phyloP scores from a whole-genome alignment of 169 alveolate genomes.

The Plasmodium vivax region DNA sequence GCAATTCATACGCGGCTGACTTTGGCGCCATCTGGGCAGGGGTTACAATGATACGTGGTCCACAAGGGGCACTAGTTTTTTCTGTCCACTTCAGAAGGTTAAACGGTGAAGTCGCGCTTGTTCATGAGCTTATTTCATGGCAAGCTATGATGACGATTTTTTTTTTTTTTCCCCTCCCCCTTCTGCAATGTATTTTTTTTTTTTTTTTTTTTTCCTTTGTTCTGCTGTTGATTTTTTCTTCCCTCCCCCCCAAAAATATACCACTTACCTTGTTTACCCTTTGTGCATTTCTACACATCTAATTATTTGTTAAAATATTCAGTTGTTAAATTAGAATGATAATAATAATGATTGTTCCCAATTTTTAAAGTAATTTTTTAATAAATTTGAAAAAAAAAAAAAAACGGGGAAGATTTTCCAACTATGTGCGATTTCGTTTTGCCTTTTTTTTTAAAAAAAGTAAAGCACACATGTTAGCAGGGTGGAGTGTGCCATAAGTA shows the following conservation, averaged over 20 bases:
- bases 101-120: neutral
- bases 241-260: too few relatives aligned
- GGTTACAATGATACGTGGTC: neutral
- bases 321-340: constrained; percentile 12
- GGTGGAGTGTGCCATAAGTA: neutral
- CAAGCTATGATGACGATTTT: neutral
- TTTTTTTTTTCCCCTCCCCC: neutral
- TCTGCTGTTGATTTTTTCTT: neutral
- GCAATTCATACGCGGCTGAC: neutral
- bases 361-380: constrained; percentile 22
- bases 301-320: constrained; percentile 12
- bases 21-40: neutral
- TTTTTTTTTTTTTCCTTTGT: constrained; percentile 2
- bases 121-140: constrained; percentile 4
- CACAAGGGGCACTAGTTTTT: neutral
- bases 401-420: neutral
- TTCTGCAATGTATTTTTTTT: neutral
- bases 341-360: constrained; percentile 3
- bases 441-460: neutral
- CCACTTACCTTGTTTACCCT: neutral
- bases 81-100: neutral
- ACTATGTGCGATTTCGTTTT: neutral
- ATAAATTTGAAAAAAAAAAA: constrained; percentile 10
- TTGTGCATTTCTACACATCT: neutral
- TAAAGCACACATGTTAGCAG: neutral